Evolutionary conservation across 495 filamentous ascomycete species (phyloP).

Genomic region (Podospora tetraspora): DNA sequence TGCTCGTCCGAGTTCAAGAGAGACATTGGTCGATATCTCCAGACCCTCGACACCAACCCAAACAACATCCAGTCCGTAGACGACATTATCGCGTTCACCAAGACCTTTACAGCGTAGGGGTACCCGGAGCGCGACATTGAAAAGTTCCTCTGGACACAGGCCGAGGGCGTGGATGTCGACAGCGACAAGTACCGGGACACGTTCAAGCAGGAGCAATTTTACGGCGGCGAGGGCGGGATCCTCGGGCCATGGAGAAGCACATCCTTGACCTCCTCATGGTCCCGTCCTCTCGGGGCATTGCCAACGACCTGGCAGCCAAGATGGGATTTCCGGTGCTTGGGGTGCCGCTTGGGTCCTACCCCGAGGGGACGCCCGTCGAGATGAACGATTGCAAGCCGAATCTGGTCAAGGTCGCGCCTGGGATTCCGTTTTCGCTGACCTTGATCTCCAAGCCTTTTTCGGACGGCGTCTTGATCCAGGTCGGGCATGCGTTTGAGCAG

Average conservation of each 20-base stretch:
- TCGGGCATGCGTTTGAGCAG: constrained; percentile 1
- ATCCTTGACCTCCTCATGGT: constrained; percentile 1
- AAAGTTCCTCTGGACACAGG: neutral
- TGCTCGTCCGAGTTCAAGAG: constrained; percentile 2
- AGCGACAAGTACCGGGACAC: constrained; percentile 1
- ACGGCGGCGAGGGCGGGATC: constrained; percentile 5
- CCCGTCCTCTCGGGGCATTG: neutral
- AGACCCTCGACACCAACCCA: constrained; percentile 3
- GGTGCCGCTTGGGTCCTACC: constrained; percentile 3
- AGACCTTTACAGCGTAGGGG: neutral
- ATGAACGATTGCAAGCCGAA: neutral
- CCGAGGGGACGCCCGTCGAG: constrained; percentile 1
- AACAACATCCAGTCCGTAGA: neutral
- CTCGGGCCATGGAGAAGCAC: constrained; percentile 2
- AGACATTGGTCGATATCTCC: constrained; percentile 3
- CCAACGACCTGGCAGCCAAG: neutral
- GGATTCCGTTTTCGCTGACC: constrained; percentile 3
- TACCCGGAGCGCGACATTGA: constrained; percentile 6
- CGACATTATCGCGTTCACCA: constrained; percentile 5
- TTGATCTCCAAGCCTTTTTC: neutral
- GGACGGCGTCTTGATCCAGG: constrained; percentile 1
- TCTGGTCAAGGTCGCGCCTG: constrained; percentile 1
- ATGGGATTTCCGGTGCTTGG: constrained; percentile 1
- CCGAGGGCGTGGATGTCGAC: neutral
- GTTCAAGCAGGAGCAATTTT: neutral